Base-by-base conservation (phyloP, 2,329 filamentous ascomycete species). In the Metarhizium brunneum region DNA sequence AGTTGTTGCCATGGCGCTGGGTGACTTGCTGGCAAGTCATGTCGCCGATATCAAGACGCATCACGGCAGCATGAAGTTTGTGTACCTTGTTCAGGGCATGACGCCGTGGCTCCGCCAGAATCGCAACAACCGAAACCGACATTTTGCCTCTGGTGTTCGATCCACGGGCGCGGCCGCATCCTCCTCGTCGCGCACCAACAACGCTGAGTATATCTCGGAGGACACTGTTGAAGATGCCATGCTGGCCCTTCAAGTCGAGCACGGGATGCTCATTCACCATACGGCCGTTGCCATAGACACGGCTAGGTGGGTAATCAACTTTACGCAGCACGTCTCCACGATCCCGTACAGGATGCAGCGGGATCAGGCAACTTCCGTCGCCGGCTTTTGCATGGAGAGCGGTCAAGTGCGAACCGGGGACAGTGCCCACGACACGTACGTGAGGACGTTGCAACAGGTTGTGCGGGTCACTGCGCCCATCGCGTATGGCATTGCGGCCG, bases 311-410 rank as follows among this genome's bases (percentile, higher is more conserved):
- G 83, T 92, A 35, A 74, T 79, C 35, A 76, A 80, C 38, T 90
- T 92, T 63, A 92, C 89, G 0, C 86, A 91, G 64, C 86, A 92
- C 66, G 84, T 92, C 51, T 87, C 86, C 7, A 88, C 85, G 1
- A 83, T 87, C 25, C 88, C 87, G 0, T 92, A 92, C 68, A 82
- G 82, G 60, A 79, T 74, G 53, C 76, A 78, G 61, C 70, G 71
- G 25, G 79, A 83, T 55, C 68, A 70, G 38, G 67, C 71, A 51
- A 74, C 74, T 54, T 76, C 79, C 1, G 74, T 78, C 13, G 83
- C 82, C 1, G 77, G 80, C 0, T 92, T 92, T 67, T 92, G 88
- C 70, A 91, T 92, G 86, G 87, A 90, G 54, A 75, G 76, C 1
- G 88, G 88, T 0, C 88, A 92, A 69, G 86, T 92, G 47, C 83